A percentile compares a stretch with the other conserved stretches of the same genome.
Conservation (phyloP, 805 yeast genomes). For the Hanseniaspora meyeri region DNA sequence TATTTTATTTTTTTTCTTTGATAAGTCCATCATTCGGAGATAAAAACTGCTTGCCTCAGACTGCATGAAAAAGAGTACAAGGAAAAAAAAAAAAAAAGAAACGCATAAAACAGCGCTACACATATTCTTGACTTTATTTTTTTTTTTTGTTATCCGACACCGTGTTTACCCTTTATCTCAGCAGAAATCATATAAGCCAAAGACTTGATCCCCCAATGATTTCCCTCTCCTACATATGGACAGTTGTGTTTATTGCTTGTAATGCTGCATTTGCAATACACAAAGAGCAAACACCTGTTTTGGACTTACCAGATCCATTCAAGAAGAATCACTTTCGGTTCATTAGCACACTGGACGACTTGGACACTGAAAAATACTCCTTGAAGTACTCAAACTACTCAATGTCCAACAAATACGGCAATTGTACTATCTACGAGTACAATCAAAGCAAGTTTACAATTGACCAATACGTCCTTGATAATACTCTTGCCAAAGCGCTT, state of each 20-base stretch:
- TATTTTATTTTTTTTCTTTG: too few relatives aligned
- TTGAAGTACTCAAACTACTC: neutral
- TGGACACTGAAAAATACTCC: neutral
- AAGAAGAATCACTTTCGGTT: neutral
- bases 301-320: neutral
- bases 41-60: too few relatives aligned
- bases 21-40: too few relatives aligned
- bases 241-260: neutral
- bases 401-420: neutral
- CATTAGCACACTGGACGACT: neutral
- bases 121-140: too few relatives aligned
- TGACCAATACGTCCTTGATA: neutral
- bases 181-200: too few relatives aligned
- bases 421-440: conserved; percentile 1
- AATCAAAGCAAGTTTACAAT: neutral
- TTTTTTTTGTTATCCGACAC: too few relatives aligned
- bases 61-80: too few relatives aligned
- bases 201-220: too few relatives aligned
- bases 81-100: too few relatives aligned
- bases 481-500: neutral
- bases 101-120: too few relatives aligned
- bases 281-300: neutral
- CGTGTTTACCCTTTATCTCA: too few relatives aligned
- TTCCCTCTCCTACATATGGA: too few relatives aligned
- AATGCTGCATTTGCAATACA: neutral